Evolutionary conservation across 345 rosid genomes (phyloP), one percentile per base, ranked within the genome.

Genomic region (Aegle marmelos): DNA sequence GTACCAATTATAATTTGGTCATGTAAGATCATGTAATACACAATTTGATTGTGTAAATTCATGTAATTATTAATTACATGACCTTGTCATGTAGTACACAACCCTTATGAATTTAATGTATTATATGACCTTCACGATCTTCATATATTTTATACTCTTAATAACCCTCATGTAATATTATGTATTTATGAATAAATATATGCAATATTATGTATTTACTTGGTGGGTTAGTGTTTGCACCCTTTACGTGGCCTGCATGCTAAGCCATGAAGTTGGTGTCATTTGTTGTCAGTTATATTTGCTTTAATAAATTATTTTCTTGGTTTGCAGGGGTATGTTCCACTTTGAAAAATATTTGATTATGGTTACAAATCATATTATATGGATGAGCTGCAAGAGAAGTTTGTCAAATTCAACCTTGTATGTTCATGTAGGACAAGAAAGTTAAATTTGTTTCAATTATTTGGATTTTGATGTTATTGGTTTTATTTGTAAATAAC

Each of bases 351-450:
- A 87, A 79, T 96, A 97, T 87, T 91, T 10, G 48, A 41, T 41
- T 41, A 4, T 41, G 48, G 14, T 41, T 9, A 41, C 78, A 93
- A 88, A 87, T 84, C 93, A n/a, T 90, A 89, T 61, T 92, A 84
- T 62, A 77, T 91, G 80, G 85, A 87, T 87, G 91, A 90, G 66
- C 96, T 88, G 63, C 82, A 84, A 68, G 97, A 94, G 85, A 96
- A 92, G 85, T 96, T 96, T 83, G 93, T 88, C 41, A 25, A 31
- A 74, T 72, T 50, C 61, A 31, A 58, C 25, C 33, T 56, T 58
- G 34, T 30, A n/a, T 39, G 63, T 50, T 48, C 24, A 39, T 25
- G 69, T 39, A 67, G 72, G 39, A 21, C 41, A 25, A 48, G 4
- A 70, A 4, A 14, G 17, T 66, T 66, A 41, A 41, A 41, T 9